A percentile compares a stretch with the other conserved stretches of the same genome.
These are phyloP conservation scores for Debaryomycetaceae sp. DNA, from an alignment of 1,139 yeast species.

Conservation along the genomic window DNA sequence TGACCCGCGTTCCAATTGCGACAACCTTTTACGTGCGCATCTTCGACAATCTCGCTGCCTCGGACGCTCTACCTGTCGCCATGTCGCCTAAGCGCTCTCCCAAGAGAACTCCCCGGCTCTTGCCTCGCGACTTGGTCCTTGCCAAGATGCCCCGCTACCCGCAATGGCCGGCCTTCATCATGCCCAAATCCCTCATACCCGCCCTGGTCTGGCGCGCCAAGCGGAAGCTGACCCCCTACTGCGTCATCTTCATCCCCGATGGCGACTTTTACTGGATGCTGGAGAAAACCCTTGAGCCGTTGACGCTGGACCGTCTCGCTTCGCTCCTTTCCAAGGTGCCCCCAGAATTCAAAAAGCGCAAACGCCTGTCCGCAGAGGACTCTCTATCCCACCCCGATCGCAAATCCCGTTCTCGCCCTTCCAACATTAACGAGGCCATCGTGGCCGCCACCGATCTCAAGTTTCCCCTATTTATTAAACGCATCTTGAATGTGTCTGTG, in stretches of 20 bases:
- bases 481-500: slow-evolving; percentile 14
- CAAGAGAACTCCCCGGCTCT: slow-evolving; percentile 9
- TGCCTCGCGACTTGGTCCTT: slow-evolving; percentile 28
- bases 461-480: slow-evolving; percentile 29
- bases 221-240: slow-evolving; percentile 27
- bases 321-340: slow-evolving; percentile 22
- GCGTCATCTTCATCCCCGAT: slow-evolving; percentile 39
- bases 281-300: slow-evolving; percentile 25
- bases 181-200: slow-evolving; percentile 32
- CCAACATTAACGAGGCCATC: slow-evolving; percentile 29
- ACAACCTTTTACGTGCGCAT: too few species aligned
- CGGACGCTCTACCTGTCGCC: too few species aligned
- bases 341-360: slow-evolving; percentile 8
- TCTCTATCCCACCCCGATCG: too few species aligned
- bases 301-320: slow-evolving; percentile 19
- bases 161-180: slow-evolving; percentile 40
- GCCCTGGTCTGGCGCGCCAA: slow-evolving; percentile 25
- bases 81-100: slow-evolving; percentile 19
- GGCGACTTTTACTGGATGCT: slow-evolving; percentile 39
- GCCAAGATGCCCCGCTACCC: slow-evolving; percentile 41
- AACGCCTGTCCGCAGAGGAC: too few species aligned
- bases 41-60: too few species aligned
- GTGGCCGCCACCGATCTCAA: slow-evolving; percentile 27
- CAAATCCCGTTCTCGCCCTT: slow-evolving; percentile 9
- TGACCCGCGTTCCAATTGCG: too few species aligned